Evolutionary conservation across 352 stramenopile genomes (phyloP).

Genomic region (Saprolegnia diclina): DNA sequence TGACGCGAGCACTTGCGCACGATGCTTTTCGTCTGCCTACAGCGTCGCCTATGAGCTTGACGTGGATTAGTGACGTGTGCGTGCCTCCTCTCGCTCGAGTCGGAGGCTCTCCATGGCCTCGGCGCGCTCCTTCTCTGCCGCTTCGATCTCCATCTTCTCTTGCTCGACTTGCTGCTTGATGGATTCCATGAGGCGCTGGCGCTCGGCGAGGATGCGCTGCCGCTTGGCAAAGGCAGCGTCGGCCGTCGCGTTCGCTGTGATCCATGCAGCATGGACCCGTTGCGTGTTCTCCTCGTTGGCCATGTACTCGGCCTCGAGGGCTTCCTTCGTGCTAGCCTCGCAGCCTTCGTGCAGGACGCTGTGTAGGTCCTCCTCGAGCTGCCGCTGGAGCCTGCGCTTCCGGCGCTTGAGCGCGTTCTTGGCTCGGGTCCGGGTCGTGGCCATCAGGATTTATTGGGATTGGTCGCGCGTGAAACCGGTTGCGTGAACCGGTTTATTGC

Average conservation of each 20-base stretch:
- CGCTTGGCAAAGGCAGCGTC: slow-evolving; percentile 42
- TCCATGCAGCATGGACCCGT: slow-evolving; percentile 52
- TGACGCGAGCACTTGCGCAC: slow-evolving; percentile 31
- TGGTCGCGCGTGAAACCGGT: background rate
- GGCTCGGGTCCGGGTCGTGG: slow-evolving; percentile 43
- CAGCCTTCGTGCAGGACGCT: slow-evolving; percentile 30
- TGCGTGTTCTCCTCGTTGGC: slow-evolving; percentile 52
- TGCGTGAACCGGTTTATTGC: background rate
- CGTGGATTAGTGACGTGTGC: background rate
- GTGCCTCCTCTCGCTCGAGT: background rate
- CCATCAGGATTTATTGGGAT: slow-evolving; percentile 35
- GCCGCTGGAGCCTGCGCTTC: slow-evolving; percentile 56
- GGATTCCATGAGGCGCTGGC: slow-evolving; percentile 41
- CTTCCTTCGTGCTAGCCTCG: slow-evolving; percentile 29
- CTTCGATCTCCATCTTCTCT: slow-evolving; percentile 28
- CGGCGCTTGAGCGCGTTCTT: slow-evolving; percentile 80
- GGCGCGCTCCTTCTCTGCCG: slow-evolving; percentile 3
- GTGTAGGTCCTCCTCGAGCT: slow-evolving; percentile 46
- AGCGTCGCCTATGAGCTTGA: background rate
- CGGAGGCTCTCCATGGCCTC: background rate
- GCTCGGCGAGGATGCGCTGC: slow-evolving; percentile 44
- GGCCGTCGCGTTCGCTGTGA: slow-evolving; percentile 36
- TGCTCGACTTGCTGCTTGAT: slow-evolving; percentile 45
- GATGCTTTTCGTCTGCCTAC: slow-evolving; percentile 32
- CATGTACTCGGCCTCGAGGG: slow-evolving; percentile 45